Evolutionary conservation across 768 basidiomycete genomes (phyloP), one percentile per base, ranked within the genome.

Genomic region (Psilocybe sp.): DNA sequence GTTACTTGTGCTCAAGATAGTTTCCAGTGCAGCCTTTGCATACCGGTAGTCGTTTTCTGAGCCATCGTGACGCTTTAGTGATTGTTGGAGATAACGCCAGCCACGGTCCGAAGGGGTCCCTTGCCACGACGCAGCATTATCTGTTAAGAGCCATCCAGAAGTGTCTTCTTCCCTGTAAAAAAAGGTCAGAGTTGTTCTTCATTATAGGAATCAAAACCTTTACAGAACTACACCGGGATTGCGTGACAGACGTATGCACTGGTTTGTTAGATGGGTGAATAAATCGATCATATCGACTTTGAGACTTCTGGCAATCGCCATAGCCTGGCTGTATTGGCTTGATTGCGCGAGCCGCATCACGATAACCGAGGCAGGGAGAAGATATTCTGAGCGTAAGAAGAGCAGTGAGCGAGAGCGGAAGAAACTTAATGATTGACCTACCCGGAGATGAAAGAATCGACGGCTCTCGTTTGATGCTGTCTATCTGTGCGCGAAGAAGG

Each of bases 231-330:
- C 66, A 57, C 85, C 80, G 5, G 81, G 76, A 51, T 80, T 79
- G 58, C 75, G 79, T 51, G 87, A 79, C 38, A 97, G 70, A 50
- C 85, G 81, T 41, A 95, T 67, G 65, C 94, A 97, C 61, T 91
- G 85, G 34, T 71, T 73, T 0, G 92, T 84, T 54, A 98, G 69
- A 54, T 81, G 76, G 37, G 80, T 79, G 61, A 98, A 96, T 10
- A 96, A 60, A 54, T 92, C 87, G 3, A 84, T 82, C 88, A 98
- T 90, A 64, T 97, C 92, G 37, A 92, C 82, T 32, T 81, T 75
- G 37, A 97, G 78, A 40, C 80, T 81, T 32, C 81, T 78, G 2
- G 92, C 94, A 23, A 84, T 80, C 5, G 81, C 68, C 66, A 96
- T 80, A 2, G 96, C 96, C 45, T 80, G 73, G 57, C 85, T 89